Evolutionary conservation across 345 rosid species (phyloP).

Genomic region (Linum lewisii): DNA sequence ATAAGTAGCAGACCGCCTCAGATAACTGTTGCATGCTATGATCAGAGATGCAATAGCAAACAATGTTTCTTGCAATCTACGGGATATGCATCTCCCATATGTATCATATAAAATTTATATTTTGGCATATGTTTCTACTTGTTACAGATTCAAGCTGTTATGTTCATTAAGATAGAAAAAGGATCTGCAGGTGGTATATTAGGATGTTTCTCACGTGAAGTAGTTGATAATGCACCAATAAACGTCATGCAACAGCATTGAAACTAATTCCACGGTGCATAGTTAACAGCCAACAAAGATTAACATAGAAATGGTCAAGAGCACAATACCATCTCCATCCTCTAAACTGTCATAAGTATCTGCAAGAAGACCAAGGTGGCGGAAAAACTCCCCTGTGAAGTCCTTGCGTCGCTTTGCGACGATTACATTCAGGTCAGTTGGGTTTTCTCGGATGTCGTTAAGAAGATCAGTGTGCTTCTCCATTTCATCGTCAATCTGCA

Average conservation of each 20-base stretch:
- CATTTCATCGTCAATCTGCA: constrained; percentile 95
- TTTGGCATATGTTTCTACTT: too few species aligned
- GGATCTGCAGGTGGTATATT: too few species aligned
- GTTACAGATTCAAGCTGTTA: too few species aligned
- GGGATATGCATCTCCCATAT: too few species aligned
- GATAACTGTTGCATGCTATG: too few species aligned
- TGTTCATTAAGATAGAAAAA: too few species aligned
- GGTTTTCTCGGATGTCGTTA: constrained; percentile 68
- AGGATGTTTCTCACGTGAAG: background rate
- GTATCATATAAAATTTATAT: too few species aligned
- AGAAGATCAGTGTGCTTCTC: constrained; percentile 64
- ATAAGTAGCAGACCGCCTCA: background rate
- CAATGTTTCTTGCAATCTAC: too few species aligned
- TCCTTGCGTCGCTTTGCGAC: constrained; percentile 68
- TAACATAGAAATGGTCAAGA: background rate
- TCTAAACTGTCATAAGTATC: constrained; percentile 64
- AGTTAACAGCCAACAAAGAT: too few species aligned
- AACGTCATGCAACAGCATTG: too few species aligned
- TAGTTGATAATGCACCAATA: background rate
- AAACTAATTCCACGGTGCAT: too few species aligned
- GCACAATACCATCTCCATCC: constrained; percentile 67
- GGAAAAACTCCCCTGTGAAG: constrained; percentile 73
- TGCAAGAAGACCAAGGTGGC: constrained; percentile 47
- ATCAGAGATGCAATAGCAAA: too few species aligned
- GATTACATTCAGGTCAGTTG: constrained; percentile 67